phyloP scores from a whole-genome alignment of 495 filamentous ascomycete genomes.

The Aspergillus homomorphus region DNA sequence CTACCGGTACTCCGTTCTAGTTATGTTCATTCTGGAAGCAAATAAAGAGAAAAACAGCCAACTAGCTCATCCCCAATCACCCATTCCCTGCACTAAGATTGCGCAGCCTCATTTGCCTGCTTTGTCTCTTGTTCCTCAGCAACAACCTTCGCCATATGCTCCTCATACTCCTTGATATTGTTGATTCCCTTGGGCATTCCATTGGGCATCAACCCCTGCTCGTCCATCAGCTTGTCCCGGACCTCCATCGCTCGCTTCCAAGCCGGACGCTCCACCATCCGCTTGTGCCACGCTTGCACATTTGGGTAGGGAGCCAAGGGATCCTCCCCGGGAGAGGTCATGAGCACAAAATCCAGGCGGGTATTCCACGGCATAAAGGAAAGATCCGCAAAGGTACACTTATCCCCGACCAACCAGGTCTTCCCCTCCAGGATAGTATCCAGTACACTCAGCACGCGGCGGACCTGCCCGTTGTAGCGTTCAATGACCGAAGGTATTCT shows the following conservation, averaged over 20 bases:
- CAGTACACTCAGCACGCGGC: slow-evolving; percentile 46
- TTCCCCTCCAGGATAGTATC: slow-evolving; percentile 33
- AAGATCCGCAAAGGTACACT: slow-evolving; percentile 47
- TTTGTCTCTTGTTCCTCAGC: too few species aligned
- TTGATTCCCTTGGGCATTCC: slow-evolving; percentile 11
- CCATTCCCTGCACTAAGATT: too few species aligned
- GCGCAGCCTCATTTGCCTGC: too few species aligned
- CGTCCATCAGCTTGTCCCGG: slow-evolving; percentile 4
- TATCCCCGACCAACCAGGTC: slow-evolving; percentile 51
- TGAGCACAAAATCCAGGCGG: not conserved
- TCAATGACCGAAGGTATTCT: slow-evolving; percentile 42
- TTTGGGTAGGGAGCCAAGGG: slow-evolving; percentile 26
- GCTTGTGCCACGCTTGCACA: slow-evolving; percentile 29
- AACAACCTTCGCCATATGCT: too few species aligned
- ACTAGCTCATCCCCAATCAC: too few species aligned
- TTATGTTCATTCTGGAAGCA: too few species aligned
- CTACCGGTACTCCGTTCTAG: too few species aligned
- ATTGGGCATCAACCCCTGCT: slow-evolving; percentile 4
- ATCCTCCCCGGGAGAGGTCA: slow-evolving; percentile 12
- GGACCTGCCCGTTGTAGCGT: slow-evolving; percentile 47
- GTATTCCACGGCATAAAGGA: slow-evolving; percentile 42
- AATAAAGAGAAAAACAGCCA: too few species aligned
- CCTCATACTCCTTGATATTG: slow-evolving; percentile 10
- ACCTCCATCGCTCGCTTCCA: not conserved
- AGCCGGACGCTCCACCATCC: slow-evolving; percentile 15